A percentile compares a stretch with the other conserved stretches of the same genome.
Conservation (phyloP, 108 stramenopile species). For the Parietichytrium sp. region DNA sequence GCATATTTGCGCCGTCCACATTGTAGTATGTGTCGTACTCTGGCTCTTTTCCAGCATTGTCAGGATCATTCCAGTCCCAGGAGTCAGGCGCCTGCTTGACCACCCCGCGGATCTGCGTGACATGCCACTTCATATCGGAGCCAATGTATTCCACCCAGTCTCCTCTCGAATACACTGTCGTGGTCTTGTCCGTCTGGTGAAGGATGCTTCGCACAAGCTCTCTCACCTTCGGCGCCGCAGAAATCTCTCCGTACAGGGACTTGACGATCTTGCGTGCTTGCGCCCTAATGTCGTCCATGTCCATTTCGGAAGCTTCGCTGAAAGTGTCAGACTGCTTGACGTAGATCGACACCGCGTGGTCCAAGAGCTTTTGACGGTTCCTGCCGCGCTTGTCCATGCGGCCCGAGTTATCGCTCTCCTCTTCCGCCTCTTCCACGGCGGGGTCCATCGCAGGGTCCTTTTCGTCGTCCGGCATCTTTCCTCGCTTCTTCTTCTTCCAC, state of each 20-base stretch:
- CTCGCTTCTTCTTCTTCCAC: too few relatives aligned
- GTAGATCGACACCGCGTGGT: too few relatives aligned
- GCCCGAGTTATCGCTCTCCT: too few relatives aligned
- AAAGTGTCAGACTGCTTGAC: too few relatives aligned
- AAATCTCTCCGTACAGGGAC: neutral
- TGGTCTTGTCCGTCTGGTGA: conserved; percentile 27
- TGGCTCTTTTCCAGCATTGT: conserved; percentile 40
- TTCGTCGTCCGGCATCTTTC: too few relatives aligned
- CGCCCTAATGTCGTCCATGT: neutral
- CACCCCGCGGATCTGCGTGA: conserved; percentile 52
- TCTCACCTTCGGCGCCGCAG: neutral
- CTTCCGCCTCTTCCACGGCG: too few relatives aligned
- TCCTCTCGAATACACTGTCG: conserved; percentile 34
- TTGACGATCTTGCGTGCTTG: neutral
- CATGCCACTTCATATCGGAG: conserved; percentile 52
- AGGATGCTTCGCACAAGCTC: neutral
- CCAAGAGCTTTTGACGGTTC: too few relatives aligned
- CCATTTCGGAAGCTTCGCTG: too few relatives aligned
- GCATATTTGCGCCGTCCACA: neutral
- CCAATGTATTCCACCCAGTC: conserved; percentile 59
- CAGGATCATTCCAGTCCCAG: conserved; percentile 51
- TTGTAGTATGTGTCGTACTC: conserved; percentile 44
- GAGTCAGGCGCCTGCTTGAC: conserved; percentile 49
- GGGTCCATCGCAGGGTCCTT: too few relatives aligned
- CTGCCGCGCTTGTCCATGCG: too few relatives aligned